These are phyloP conservation scores for Juncus effusus DNA, from an alignment of 176 grass and related monocot genomes.

Conservation along the genomic window DNA sequence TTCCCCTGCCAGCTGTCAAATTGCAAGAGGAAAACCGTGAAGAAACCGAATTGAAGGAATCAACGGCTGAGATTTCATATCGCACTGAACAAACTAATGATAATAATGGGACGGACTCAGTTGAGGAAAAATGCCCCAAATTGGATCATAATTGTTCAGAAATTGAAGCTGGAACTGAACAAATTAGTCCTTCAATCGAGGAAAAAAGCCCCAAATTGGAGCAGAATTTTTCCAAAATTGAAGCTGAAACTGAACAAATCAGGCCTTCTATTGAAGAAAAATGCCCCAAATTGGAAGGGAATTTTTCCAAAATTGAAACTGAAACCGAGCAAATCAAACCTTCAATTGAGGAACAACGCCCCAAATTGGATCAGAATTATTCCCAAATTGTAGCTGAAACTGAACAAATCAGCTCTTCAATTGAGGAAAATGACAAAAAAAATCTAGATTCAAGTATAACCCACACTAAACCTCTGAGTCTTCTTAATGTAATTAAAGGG, in stretches of 20 bases:
- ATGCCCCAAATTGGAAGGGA: neutral
- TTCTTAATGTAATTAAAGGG: constrained; percentile 6
- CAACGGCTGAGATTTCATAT: constrained; percentile 1
- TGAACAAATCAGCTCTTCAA: no score
- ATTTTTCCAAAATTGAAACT: neutral
- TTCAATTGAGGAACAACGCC: constrained; percentile 3
- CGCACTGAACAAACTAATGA: neutral
- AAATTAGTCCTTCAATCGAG: constrained; percentile 8
- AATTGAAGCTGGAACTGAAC: neutral
- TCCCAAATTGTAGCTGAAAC: constrained; percentile 5
- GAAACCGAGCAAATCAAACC: neutral
- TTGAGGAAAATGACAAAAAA: neutral
- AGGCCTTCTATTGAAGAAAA: no score
- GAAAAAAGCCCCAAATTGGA: neutral
- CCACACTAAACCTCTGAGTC: neutral
- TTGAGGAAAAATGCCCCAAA: constrained; percentile 5
- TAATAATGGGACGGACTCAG: neutral
- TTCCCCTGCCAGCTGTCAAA: neutral
- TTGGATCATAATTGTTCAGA: constrained; percentile 1
- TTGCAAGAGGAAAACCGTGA: neutral
- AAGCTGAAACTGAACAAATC: neutral
- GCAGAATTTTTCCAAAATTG: constrained; percentile 3
- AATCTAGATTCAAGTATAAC: constrained; percentile 6
- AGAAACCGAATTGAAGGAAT: neutral
- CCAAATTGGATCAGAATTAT: constrained; percentile 2